Conservation (phyloP, 2,329 filamentous ascomycete species). For the Calonectria pseudoturangicola region DNA sequence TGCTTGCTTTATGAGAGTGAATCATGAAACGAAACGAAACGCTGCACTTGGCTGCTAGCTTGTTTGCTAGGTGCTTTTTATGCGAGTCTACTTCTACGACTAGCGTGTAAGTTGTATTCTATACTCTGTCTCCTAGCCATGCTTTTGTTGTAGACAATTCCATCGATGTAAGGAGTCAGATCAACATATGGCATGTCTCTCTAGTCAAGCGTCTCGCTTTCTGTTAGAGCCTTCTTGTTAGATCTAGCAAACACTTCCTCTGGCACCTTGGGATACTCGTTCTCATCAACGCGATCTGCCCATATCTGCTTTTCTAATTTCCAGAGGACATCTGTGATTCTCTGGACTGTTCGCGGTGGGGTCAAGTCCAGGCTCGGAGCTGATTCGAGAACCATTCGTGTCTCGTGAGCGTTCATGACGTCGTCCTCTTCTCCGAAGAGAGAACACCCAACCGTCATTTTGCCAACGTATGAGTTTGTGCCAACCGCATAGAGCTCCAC, state of each 20-base stretch:
- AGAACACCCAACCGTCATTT: neutral
- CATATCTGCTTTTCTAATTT: neutral
- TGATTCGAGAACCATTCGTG: neutral
- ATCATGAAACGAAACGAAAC: neutral
- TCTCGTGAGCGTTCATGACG: neutral
- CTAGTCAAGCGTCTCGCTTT: neutral
- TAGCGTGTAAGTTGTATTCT: neutral
- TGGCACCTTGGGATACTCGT: neutral
- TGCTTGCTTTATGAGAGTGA: neutral
- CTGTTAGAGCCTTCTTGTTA: too few species aligned
- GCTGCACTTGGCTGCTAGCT: neutral
- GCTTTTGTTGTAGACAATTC: neutral
- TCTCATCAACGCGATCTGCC: neutral
- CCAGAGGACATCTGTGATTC: neutral
- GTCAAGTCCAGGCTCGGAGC: too few species aligned
- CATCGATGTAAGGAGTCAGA: too few species aligned
- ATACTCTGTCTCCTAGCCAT: neutral
- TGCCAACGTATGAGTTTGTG: constrained; percentile 31
- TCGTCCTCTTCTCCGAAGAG: neutral
- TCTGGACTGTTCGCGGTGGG: neutral
- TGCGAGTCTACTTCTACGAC: neutral
- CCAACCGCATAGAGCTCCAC: constrained; percentile 52
- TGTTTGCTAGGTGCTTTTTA: neutral
- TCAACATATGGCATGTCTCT: neutral
- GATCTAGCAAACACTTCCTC: too few species aligned